Evolutionary conservation across 768 basidiomycete species (phyloP).

Genomic region (Amyloporia xantha): DNA sequence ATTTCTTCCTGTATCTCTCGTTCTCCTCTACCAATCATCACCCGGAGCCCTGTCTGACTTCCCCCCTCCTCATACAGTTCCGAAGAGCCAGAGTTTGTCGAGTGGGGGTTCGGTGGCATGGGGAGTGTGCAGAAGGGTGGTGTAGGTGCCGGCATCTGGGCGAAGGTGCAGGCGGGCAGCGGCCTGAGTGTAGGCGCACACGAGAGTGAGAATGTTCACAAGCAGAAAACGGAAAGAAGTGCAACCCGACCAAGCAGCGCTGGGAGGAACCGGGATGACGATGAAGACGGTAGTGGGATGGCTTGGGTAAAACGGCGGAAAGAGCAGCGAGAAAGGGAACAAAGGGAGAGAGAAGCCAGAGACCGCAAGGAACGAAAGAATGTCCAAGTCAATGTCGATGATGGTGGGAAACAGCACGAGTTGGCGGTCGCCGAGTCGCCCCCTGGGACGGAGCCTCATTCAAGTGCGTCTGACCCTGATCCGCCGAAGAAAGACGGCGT

Average conservation of each 20-base stretch:
- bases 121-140: slow-evolving; percentile 34
- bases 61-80: slow-evolving; percentile 18
- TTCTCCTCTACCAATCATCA: background rate
- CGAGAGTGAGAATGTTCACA: slow-evolving; percentile 1
- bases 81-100: slow-evolving; percentile 79
- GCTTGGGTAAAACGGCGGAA: slow-evolving; percentile 68
- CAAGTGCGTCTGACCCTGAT: background rate
- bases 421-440: slow-evolving; percentile 6
- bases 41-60: background rate
- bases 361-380: slow-evolving; percentile 22
- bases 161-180: slow-evolving; percentile 17
- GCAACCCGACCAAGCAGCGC: no score
- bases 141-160: slow-evolving; percentile 14
- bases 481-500: slow-evolving; percentile 11
- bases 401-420: slow-evolving; percentile 6
- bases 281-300: slow-evolving; percentile 84
- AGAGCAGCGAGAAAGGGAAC: slow-evolving; percentile 49
- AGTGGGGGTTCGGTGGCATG: slow-evolving; percentile 91
- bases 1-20: background rate
- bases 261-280: slow-evolving; percentile 29
- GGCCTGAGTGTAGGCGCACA: slow-evolving; percentile 16
- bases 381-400: slow-evolving; percentile 3
- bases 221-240: background rate
- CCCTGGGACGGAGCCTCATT: slow-evolving; percentile 7
- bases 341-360: slow-evolving; percentile 34